A percentile compares a stretch with the other conserved stretches of the same genome.
phyloP scores from a whole-genome alignment of 495 filamentous ascomycete species.

The Copromyces sp. region DNA sequence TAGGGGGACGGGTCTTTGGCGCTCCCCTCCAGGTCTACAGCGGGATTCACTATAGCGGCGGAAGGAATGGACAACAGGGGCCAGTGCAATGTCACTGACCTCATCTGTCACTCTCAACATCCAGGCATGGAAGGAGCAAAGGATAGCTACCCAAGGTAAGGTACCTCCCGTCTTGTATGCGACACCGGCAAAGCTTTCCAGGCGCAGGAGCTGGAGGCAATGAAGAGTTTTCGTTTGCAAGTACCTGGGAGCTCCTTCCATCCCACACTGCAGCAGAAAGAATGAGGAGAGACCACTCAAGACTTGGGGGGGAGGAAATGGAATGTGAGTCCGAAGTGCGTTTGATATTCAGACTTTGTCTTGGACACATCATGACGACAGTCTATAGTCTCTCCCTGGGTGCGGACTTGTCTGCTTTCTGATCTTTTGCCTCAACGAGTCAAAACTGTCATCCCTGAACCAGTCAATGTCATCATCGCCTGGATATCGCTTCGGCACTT shows the following conservation, averaged over 20 bases:
- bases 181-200: not conserved
- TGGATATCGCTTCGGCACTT: not conserved
- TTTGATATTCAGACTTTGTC: not conserved
- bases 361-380: not conserved
- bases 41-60: not conserved
- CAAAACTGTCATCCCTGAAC: not conserved
- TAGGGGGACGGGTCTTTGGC: not conserved
- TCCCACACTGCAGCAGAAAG: not conserved
- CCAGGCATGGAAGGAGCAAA: not conserved
- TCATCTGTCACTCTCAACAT: not conserved
- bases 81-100: not conserved
- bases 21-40: not conserved
- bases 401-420: not conserved
- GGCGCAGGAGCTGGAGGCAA: not conserved
- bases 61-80: not conserved
- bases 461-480: slow-evolving; percentile 1
- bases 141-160: not conserved
- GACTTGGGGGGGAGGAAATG: not conserved
- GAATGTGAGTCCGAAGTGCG: not conserved
- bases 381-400: not conserved
- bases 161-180: not conserved
- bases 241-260: not conserved
- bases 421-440: not conserved
- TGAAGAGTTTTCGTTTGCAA: not conserved
- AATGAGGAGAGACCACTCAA: not conserved